phyloP scores from a whole-genome alignment of 1,139 yeast genomes.

The Chernovozyma sophiae-reginae region DNA sequence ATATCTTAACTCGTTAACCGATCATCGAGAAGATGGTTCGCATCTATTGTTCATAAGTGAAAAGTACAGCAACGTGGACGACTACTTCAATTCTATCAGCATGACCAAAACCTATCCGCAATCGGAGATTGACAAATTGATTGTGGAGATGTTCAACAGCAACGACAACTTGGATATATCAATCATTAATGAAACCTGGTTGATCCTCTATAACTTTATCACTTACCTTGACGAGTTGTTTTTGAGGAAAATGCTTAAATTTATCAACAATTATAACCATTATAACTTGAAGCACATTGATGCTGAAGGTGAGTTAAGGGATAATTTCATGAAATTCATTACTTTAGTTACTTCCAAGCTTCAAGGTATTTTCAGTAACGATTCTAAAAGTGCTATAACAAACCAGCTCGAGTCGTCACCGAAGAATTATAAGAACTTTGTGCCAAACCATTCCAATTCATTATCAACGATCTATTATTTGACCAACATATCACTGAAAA shows the following conservation, averaged over 20 bases:
- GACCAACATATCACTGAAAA: constrained; percentile 24
- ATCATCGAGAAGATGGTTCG: constrained; percentile 33
- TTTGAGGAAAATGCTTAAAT: constrained; percentile 27
- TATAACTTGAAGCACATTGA: constrained; percentile 30
- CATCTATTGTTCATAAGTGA: constrained; percentile 37
- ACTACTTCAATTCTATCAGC: constrained; percentile 22
- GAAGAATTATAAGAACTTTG: constrained; percentile 30
- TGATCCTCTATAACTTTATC: constrained; percentile 36
- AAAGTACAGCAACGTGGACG: constrained; percentile 30
- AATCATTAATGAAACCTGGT: constrained; percentile 44
- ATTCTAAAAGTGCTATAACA: constrained; percentile 5
- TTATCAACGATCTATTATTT: constrained; percentile 38
- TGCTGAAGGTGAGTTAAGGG: constrained; percentile 25
- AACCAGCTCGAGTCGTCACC: constrained; percentile 34
- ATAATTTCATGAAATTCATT: constrained; percentile 23
- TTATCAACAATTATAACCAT: constrained; percentile 37
- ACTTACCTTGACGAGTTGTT: constrained; percentile 32
- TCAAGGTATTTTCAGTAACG: constrained; percentile 26
- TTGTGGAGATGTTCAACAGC: constrained; percentile 33
- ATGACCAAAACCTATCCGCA: not conserved
- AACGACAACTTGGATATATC: constrained; percentile 42
- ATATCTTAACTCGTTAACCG: constrained; percentile 32
- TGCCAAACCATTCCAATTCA: constrained; percentile 42
- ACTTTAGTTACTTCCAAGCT: constrained; percentile 25
- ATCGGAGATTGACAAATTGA: constrained; percentile 10